A percentile compares a stretch with the other conserved stretches of the same genome.
Conservation (phyloP, 768 basidiomycete genomes). For the Mycena vulgaris region DNA sequence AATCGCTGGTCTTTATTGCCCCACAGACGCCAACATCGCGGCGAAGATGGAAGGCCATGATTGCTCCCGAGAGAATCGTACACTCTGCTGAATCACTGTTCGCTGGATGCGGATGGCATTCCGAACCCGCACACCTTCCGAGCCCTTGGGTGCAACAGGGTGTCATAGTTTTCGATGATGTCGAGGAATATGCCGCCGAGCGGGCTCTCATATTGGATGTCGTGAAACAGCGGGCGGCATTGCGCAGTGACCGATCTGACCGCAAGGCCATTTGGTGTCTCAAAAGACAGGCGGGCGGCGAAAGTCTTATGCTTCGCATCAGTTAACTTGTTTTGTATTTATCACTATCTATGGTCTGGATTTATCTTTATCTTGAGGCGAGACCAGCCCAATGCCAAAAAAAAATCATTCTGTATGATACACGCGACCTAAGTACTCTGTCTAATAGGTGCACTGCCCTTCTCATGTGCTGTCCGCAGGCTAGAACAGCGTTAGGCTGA, state of each 20-base stretch:
- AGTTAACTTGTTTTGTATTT: no score
- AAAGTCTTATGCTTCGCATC: no score
- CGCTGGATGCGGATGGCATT: conserved; percentile 62
- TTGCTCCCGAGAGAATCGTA: conserved; percentile 53
- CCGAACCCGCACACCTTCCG: conserved; percentile 2
- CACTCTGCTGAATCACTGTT: conserved; percentile 64
- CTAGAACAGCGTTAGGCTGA: conserved; percentile 49
- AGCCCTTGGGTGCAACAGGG: conserved; percentile 47
- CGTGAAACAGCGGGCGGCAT: conserved; percentile 21
- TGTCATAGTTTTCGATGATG: conserved; percentile 57
- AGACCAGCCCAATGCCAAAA: not conserved
- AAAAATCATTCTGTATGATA: conserved; percentile 6
- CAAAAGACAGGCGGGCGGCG: not conserved
- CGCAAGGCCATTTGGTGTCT: conserved; percentile 32
- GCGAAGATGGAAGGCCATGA: conserved; percentile 46
- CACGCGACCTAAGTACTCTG: conserved; percentile 46
- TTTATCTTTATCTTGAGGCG: no score
- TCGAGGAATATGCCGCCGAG: conserved; percentile 6
- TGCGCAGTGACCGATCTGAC: conserved; percentile 1
- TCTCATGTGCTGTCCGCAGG: conserved; percentile 82
- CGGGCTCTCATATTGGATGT: not conserved
- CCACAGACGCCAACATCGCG: conserved; percentile 20
- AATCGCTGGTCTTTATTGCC: conserved; percentile 41
- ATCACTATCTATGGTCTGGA: conserved; percentile 14
- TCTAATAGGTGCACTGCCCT: conserved; percentile 76